These are phyloP conservation scores for Arbutus unedo DNA, from an alignment of 148 eudicot species.

Conservation along the genomic window DNA sequence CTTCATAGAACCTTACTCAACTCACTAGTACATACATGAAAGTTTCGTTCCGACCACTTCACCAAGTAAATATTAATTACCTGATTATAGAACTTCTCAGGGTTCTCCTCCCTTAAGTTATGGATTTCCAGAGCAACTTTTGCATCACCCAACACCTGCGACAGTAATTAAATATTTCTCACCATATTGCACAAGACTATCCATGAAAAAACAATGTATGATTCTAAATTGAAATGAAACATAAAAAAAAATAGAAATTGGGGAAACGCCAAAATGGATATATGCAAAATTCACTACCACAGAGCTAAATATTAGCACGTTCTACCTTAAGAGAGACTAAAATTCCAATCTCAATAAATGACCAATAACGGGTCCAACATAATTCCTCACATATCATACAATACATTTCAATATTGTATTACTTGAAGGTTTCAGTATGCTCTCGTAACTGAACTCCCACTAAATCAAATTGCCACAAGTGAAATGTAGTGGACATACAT, in stretches of 20 bases:
- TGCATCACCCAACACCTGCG: constrained; percentile 96
- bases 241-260: neutral
- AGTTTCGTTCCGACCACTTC: neutral
- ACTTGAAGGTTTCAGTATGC: neutral
- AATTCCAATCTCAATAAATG: constrained; percentile 4
- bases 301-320: neutral
- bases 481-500: neutral
- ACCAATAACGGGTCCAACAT: neutral
- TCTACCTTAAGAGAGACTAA: neutral
- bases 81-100: constrained; percentile 98
- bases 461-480: neutral
- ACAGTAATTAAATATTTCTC: constrained; percentile 14
- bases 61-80: constrained; percentile 27
- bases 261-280: neutral
- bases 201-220: neutral
- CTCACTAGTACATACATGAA: neutral
- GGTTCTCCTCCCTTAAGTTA: constrained; percentile 91
- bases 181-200: neutral
- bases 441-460: too few relatives aligned
- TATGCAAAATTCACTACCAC: neutral
- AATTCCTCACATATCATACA: neutral
- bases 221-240: neutral
- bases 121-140: constrained; percentile 98
- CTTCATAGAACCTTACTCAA: neutral
- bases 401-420: too few relatives aligned